Base-by-base conservation (phyloP, 148 eudicot genomes). In the Drosera capensis region DNA sequence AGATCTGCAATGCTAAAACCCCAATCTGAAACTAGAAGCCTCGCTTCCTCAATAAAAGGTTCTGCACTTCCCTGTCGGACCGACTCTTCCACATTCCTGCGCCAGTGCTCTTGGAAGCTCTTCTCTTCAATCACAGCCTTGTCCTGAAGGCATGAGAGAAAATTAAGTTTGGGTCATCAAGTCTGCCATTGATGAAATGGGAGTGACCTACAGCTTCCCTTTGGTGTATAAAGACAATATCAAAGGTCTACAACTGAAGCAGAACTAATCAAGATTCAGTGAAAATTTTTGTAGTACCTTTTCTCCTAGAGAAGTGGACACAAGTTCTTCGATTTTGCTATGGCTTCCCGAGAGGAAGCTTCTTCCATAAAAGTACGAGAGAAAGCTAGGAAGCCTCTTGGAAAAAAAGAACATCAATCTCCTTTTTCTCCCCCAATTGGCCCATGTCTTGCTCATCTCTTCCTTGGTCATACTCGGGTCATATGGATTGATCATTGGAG, bases 401-500 rank as follows among this genome's bases (percentile, higher is more conserved):
- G 92, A 92, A 41, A 81, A 57, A 65, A 59, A 68, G 61, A 56
- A 78, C 86, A 73, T 77, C 23, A 83, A 37, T 48, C 64, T 88
- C 68, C 92, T 78, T 57, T 68, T 66, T 31, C 67, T 51, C n/a
- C 58, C 71, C 97, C 94, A 88, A 35, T 64, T 75, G 40, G 67
- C 84, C 97, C 94, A 83, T 24, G 75, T 75, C 51, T 48, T 65
- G 22, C 71, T 68, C 62, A 55, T 69, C 74, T 88, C 96, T 67
- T 88, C 87, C 66, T 64, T 83, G 5, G 79, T 80, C 97, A 88
- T 80, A 64, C 75, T 67, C 0, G 81, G 43, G 23, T 83, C 92
- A 59, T 88, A 88, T 21, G 97, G 97, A 70, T 80, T 88, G 29
- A 83, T 61, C 63, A 83, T 68, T 30, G 97, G 97, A 56, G 86